Evolutionary conservation across 1,284 basidiomycete species (phyloP), one percentile per base, ranked within the genome.

Genomic region (Apiotrichum brassicae): DNA sequence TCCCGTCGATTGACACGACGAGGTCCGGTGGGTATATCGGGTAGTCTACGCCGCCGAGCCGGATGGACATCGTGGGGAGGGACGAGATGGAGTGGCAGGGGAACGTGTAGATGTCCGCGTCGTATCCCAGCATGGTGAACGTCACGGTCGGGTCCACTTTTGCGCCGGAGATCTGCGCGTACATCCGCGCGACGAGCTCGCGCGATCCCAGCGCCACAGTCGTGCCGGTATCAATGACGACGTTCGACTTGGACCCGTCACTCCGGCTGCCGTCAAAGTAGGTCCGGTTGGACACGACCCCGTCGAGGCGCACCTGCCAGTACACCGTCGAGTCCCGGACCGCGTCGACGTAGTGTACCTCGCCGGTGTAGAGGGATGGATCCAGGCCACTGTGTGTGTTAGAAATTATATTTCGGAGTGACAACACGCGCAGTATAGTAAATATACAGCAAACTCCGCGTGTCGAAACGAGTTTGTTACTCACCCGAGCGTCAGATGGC

Each of bases 331-430:
- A 3, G 43, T 44, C 33, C 18, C 33, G 22, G 4, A 35, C 32
- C 2, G 43, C 43, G n/a, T 22, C 20, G 56, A 79, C 77, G 62
- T 81, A 90, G 56, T 87, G 83, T 50, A 92, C 85, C 34, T 81
- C 75, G 12, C 87, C 87, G 0, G 80, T 82, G 70, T 81, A 91
- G 5, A 87, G 69, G 4, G 79, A 79, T 1, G 74, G 62, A 65
- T 90, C 84, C 20, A 48, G 34, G 24, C 51, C 54, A n/a, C 46
- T 47, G 44, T 2, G n/a, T 4, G 30, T 19, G 45, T 45, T 11
- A 37, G 43, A 3, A 14, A 13, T 12, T 14, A 16, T 13, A 14
- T 14, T 30, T 7, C 8, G 14, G 14, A 7, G 7, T 7, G 28
- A n/a, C 20, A 19, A 37, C 19, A 37, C 36, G 22, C 18, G 6